Conservation (phyloP, 257 asterid genomes). For the Datura wrightii region DNA sequence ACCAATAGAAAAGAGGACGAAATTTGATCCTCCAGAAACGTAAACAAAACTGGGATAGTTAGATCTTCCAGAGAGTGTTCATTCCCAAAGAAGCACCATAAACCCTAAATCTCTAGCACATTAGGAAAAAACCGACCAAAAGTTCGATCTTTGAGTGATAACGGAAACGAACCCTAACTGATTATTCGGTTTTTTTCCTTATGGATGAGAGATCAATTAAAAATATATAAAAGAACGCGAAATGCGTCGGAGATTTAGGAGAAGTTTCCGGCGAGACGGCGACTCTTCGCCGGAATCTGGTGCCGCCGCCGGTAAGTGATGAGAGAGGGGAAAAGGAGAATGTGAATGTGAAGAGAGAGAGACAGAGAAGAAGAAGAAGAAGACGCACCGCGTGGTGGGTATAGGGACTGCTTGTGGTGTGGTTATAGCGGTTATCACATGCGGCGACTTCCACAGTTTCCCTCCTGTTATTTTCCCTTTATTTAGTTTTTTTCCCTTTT, state of each 20-base stretch:
- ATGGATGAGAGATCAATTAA: not conserved
- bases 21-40: not conserved
- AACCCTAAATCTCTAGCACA: slow-evolving; percentile 21
- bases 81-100: not conserved
- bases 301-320: slow-evolving; percentile 32
- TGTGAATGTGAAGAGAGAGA: slow-evolving; percentile 36
- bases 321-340: slow-evolving; percentile 31
- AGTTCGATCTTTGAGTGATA: slow-evolving; percentile 34
- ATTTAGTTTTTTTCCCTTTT: not conserved
- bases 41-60: not conserved
- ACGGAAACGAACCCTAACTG: slow-evolving; percentile 22
- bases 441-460: slow-evolving; percentile 21
- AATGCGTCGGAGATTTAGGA: slow-evolving; percentile 34
- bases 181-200: not conserved
- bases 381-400: slow-evolving; percentile 33
- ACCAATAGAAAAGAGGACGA: not conserved
- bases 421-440: slow-evolving; percentile 31
- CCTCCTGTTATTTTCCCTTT: not conserved
- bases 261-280: slow-evolving; percentile 21
- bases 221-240: not conserved
- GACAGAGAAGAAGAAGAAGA: slow-evolving; percentile 5
- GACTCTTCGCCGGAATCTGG: slow-evolving; percentile 44
- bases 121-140: not conserved
- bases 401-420: slow-evolving; percentile 25
- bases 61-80: not conserved